Evolutionary conservation across 2,329 filamentous ascomycete genomes (phyloP).

Genomic region (Phyllosticta citribraziliensis): DNA sequence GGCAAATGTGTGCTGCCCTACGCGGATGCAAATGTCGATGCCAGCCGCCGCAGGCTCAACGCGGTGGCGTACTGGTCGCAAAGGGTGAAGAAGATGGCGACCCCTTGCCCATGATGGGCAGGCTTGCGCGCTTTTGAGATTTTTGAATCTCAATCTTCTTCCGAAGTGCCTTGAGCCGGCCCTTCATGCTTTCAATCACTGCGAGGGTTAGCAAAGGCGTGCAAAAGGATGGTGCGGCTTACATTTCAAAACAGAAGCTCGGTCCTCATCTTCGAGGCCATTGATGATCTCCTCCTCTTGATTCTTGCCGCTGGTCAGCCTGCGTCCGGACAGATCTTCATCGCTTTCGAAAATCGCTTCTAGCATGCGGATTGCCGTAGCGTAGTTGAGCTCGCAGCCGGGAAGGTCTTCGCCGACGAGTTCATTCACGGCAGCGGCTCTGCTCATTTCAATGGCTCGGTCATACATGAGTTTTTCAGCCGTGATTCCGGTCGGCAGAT

Average conservation of each 20-base stretch:
- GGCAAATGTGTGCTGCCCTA: not conserved
- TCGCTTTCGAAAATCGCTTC: conserved; percentile 86
- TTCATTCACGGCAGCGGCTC: conserved; percentile 88
- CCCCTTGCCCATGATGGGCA: conserved; percentile 4
- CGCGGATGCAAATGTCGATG: not conserved
- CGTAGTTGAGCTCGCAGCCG: conserved; percentile 86
- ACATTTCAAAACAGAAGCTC: conserved; percentile 65
- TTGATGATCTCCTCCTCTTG: conserved; percentile 40
- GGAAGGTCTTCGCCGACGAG: conserved; percentile 80
- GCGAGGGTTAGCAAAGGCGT: not conserved
- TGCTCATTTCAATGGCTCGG: conserved; percentile 91
- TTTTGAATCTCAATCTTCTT: conserved; percentile 35
- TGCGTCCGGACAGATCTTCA: conserved; percentile 40
- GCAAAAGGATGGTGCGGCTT: conserved; percentile 26
- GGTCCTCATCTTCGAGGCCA: conserved; percentile 57
- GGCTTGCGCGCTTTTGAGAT: conserved; percentile 22
- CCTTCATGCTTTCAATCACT: conserved; percentile 39
- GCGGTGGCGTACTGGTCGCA: conserved; percentile 4
- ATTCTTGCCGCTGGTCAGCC: conserved; percentile 36
- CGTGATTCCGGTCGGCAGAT: conserved; percentile 78
- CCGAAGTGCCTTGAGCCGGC: conserved; percentile 32
- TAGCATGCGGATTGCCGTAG: conserved; percentile 87
- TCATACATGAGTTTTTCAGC: conserved; percentile 98
- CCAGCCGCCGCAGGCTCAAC: not conserved
- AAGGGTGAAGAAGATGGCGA: conserved; percentile 4